Evolutionary conservation across 352 stramenopile species (phyloP), one percentile per base, ranked within the genome.

Genomic region (Globisporangium apiculatum): DNA sequence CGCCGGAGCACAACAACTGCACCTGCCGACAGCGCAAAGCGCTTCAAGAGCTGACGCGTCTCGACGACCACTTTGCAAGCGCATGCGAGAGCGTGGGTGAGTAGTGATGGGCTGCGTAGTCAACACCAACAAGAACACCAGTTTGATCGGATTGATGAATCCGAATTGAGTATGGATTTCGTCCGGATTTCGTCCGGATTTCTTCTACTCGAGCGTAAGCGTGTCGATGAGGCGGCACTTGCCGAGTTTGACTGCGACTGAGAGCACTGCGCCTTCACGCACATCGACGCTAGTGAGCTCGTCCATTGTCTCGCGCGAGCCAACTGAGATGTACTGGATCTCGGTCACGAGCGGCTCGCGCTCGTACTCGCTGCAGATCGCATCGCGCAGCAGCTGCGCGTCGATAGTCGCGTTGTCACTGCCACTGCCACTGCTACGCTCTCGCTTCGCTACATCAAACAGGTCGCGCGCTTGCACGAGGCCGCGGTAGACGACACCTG

Each of bases 181-280:
- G 7, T 38, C 41, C 45, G 18, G 24, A 18, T 17, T 60, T 43
- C 40, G 11, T 50, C 24, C 10, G 5, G 24, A 38, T 43, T 17
- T 51, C 12, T 46, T 51, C 31, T 59, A 68, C 51, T 73, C 91
- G 45, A 97, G 52, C 35, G 94, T 76, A 42, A 99, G 91, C 64
- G 98, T 99, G 72, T 99, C 97, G 71, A 99, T 99, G 50, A 99
- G 81, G 51, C 97, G 88, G 48, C 98, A 98, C 11, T 87, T 86
- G 43, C 96, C 97, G 53, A 99, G 71, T 55, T 97, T 96, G 46
- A 98, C 87, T 1, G 96, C 96, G 37, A 99, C 72, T 5, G 96
- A 99, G 55, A 99, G 73, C 56, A 99, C 77, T n/a, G 83, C 80
- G 43, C 86, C 86, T 46, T 88, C 68, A 7, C 55, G 64, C 40